These are phyloP conservation scores for Puccinia coronata DNA, from an alignment of 1,284 basidiomycete species.

Conservation along the genomic window DNA sequence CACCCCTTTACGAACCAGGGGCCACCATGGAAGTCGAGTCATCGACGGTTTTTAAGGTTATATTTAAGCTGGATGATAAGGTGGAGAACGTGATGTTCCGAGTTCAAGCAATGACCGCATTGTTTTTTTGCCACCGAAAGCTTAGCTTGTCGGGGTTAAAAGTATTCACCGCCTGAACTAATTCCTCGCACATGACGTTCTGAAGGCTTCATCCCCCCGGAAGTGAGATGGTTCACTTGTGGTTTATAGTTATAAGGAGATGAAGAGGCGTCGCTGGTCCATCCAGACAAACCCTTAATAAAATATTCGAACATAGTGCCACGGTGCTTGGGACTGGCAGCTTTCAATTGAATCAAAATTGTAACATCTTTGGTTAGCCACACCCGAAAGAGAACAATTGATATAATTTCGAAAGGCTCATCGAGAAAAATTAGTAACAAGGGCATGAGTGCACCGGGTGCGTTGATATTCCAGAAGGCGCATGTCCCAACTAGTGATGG, in stretches of 20 bases:
- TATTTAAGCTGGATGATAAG: slow-evolving; percentile 8
- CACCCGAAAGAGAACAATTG: background rate
- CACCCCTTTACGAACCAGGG: slow-evolving; percentile 16
- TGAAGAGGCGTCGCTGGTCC: too few species aligned
- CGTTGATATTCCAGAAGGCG: background rate
- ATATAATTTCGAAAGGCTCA: background rate
- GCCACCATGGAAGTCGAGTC: slow-evolving; percentile 11
- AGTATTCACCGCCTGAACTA: background rate
- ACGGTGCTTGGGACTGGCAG: too few species aligned
- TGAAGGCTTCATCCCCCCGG: too few species aligned
- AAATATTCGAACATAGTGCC: too few species aligned
- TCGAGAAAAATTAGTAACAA: background rate
- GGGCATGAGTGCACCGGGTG: background rate
- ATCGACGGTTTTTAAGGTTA: slow-evolving; percentile 15
- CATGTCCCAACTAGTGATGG: background rate
- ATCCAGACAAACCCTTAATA: too few species aligned
- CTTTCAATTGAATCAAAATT: too few species aligned
- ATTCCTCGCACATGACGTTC: background rate
- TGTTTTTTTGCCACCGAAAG: slow-evolving; percentile 12
- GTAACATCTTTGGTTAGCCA: too few species aligned
- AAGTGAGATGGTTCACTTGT: too few species aligned
- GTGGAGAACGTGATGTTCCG: slow-evolving; percentile 17
- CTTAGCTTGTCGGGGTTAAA: slow-evolving; percentile 11
- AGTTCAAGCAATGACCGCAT: slow-evolving; percentile 12
- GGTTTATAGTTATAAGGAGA: too few species aligned